phyloP scores from a whole-genome alignment of 768 basidiomycete species.

The Podaxis sp. region DNA sequence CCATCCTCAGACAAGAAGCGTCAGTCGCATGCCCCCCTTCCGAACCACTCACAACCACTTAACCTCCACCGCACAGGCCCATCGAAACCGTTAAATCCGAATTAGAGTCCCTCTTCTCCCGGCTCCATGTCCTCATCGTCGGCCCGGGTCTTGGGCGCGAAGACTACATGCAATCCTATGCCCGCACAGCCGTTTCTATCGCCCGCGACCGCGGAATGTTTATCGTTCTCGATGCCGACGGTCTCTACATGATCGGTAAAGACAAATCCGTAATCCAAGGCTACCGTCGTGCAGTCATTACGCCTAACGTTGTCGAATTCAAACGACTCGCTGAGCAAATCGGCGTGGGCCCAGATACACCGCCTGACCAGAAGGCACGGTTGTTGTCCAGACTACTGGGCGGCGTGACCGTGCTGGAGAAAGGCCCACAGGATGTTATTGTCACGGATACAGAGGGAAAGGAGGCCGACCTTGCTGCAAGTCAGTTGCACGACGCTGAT shows the following conservation, averaged over 20 bases:
- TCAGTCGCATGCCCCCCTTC: constrained; percentile 29
- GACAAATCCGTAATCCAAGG: constrained; percentile 75
- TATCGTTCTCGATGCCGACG: constrained; percentile 94
- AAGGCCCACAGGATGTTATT: constrained; percentile 81
- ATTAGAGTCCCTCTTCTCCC: constrained; percentile 68
- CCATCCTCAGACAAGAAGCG: constrained; percentile 73
- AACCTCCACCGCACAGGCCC: constrained; percentile 33
- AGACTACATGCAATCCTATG: constrained; percentile 83
- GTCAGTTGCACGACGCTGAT: constrained; percentile 41
- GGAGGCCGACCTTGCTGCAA: constrained; percentile 42
- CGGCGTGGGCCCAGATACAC: constrained; percentile 56
- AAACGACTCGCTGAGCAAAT: constrained; percentile 74
- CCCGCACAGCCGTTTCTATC: constrained; percentile 69
- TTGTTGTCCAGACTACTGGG: constrained; percentile 74
- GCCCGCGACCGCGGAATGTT: constrained; percentile 79
- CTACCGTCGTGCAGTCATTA: constrained; percentile 84
- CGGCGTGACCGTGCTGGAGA: constrained; percentile 88
- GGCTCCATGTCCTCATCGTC: constrained; percentile 89
- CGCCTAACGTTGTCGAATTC: constrained; percentile 95
- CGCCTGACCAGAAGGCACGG: constrained; percentile 56
- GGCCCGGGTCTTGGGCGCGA: constrained; percentile 95
- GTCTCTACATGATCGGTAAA: constrained; percentile 78
- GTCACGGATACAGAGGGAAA: constrained; percentile 70
- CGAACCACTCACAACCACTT: not conserved
- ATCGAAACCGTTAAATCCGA: constrained; percentile 45